Conservation (phyloP, 306 rosid species). For the Nissolia schottii region DNA sequence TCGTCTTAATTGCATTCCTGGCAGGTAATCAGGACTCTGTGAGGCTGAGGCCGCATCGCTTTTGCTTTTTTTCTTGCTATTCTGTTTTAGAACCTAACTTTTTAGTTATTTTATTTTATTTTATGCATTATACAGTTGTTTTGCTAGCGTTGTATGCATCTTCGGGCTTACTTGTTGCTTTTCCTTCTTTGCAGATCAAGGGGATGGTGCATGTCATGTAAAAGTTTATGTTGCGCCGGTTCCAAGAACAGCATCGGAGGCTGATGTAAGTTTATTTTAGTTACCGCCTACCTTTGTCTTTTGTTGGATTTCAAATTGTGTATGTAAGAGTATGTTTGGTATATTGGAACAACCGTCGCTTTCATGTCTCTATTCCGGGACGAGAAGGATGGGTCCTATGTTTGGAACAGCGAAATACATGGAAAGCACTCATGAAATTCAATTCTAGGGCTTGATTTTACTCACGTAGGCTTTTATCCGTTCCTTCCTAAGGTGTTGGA, state of each 20-base stretch:
- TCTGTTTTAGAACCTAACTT: not conserved
- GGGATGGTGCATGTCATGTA: conserved; percentile 33
- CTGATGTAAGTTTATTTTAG: conserved; percentile 55
- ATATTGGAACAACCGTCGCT: not conserved
- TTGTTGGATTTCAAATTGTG: not conserved
- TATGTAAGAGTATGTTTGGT: not conserved
- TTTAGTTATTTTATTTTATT: not conserved
- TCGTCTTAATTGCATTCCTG: not conserved
- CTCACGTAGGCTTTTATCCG: not conserved
- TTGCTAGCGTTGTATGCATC: not conserved
- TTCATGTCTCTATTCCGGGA: not conserved
- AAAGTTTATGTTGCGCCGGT: conserved; percentile 81
- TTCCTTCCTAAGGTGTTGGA: not conserved
- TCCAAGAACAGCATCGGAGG: conserved; percentile 61
- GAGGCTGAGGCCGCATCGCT: not conserved
- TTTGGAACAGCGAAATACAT: not conserved
- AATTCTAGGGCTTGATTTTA: conserved; percentile 1
- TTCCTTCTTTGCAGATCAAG: conserved; percentile 40
- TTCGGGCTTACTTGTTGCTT: not conserved
- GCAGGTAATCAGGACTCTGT: not conserved
- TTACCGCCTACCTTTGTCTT: not conserved
- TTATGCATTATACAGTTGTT: not conserved
- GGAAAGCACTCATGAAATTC: not conserved
- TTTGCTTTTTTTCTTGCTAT: not conserved
- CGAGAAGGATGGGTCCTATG: not conserved